A percentile compares a stretch with the other conserved stretches of the same genome.
Evolutionary conservation across 208 protist genomes (phyloP).

Genomic region (Leishmania guyanensis): DNA sequence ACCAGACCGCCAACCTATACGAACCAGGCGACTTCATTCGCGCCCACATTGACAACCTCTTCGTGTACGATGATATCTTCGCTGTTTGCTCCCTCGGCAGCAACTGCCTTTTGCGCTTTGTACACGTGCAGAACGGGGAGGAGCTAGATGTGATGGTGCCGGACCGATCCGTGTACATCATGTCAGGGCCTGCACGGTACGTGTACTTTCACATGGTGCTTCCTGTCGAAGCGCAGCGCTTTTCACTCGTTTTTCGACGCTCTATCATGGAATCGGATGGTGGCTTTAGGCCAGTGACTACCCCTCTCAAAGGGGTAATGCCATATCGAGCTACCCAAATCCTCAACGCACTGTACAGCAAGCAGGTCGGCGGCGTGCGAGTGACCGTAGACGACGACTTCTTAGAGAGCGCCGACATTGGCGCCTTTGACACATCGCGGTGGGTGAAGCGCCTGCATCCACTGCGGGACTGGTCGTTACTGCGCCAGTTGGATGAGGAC

Average conservation of each 20-base stretch:
- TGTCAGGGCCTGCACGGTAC: slow-evolving; percentile 85
- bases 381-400: slow-evolving; percentile 82
- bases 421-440: slow-evolving; percentile 81
- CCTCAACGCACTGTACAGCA: slow-evolving; percentile 85
- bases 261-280: slow-evolving; percentile 90
- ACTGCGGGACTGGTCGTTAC: slow-evolving; percentile 83
- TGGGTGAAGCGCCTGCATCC: slow-evolving; percentile 87
- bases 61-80: slow-evolving; percentile 92
- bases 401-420: slow-evolving; percentile 73
- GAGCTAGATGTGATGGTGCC: slow-evolving; percentile 87
- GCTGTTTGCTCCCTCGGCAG: slow-evolving; percentile 78
- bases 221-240: slow-evolving; percentile 82
- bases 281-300: slow-evolving; percentile 71
- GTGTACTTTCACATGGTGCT: slow-evolving; percentile 93
- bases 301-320: slow-evolving; percentile 74
- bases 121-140: slow-evolving; percentile 90
- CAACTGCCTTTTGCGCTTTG: slow-evolving; percentile 81
- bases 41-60: slow-evolving; percentile 91
- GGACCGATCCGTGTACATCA: slow-evolving; percentile 83
- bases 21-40: slow-evolving; percentile 89
- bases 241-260: slow-evolving; percentile 84
- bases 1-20: slow-evolving; percentile 91
- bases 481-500: slow-evolving; percentile 85
- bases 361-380: slow-evolving; percentile 81
- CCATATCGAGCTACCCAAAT: slow-evolving; percentile 84